Percentiles rank a stretch among this genome's conserved stretches.
These are phyloP conservation scores for Stephanodiscus triporus DNA, from an alignment of 108 stramenopile species.

Conservation along the genomic window DNA sequence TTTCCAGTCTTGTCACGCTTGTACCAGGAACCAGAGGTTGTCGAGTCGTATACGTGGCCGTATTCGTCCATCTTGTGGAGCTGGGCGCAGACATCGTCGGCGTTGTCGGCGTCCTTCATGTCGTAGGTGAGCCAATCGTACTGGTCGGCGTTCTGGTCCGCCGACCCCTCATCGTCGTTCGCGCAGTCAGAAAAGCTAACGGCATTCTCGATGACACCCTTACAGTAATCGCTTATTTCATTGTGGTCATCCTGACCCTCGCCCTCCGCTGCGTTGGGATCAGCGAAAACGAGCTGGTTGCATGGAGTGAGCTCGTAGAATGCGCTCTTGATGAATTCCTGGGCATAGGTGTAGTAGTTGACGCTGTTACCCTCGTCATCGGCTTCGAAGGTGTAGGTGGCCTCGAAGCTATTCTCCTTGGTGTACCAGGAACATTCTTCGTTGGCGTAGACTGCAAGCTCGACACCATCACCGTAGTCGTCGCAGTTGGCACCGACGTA, in stretches of 20 bases:
- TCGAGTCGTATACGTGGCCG: constrained; percentile 17
- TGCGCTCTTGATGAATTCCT: constrained; percentile 30
- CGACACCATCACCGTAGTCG: constrained; percentile 29
- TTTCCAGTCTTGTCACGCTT: constrained; percentile 21
- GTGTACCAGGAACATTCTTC: constrained; percentile 26
- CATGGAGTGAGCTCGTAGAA: constrained; percentile 21
- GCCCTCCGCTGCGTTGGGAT: constrained; percentile 7
- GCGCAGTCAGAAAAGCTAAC: constrained; percentile 16
- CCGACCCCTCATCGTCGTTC: constrained; percentile 1
- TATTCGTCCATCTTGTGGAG: constrained; percentile 25
- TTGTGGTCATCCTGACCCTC: constrained; percentile 8
- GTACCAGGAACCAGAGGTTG: constrained; percentile 31
- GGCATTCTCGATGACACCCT: constrained; percentile 18
- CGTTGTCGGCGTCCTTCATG: constrained; percentile 17
- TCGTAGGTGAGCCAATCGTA: constrained; percentile 29
- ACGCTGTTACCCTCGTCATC: constrained; percentile 16
- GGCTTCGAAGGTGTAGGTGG: constrained; percentile 6
- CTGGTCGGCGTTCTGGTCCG: constrained; percentile 8
- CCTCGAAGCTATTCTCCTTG: constrained; percentile 10
- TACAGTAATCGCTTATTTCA: constrained; percentile 22
- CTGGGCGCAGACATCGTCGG: constrained; percentile 18
- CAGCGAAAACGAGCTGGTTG: not conserved
- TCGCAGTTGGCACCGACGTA: constrained; percentile 31
- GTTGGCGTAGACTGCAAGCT: constrained; percentile 30
- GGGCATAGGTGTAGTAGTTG: constrained; percentile 23